Conservation (phyloP, 1,284 basidiomycete species). For the Agaricales sp. region DNA sequence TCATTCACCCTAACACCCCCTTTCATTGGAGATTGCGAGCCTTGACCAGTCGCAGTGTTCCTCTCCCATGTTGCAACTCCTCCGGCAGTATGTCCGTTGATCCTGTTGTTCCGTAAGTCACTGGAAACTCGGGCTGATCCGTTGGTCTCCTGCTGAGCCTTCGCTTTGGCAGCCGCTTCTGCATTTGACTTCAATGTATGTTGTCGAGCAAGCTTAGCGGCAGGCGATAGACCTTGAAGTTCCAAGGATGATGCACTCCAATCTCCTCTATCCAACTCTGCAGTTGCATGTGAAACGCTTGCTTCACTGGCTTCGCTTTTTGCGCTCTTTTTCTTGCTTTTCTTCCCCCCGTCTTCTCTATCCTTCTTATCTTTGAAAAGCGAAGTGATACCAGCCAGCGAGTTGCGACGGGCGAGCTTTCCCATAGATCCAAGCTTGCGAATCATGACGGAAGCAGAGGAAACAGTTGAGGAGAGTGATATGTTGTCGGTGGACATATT, state of each 20-base stretch:
- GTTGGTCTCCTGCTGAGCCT: slow-evolving; percentile 39
- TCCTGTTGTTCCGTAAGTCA: slow-evolving; percentile 17
- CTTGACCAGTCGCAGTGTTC: slow-evolving; percentile 56
- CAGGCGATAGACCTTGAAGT: slow-evolving; percentile 79
- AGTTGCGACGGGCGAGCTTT: slow-evolving; percentile 84
- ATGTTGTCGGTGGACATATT: slow-evolving; percentile 98
- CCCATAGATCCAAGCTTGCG: slow-evolving; percentile 92
- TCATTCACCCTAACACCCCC: slow-evolving; percentile 40
- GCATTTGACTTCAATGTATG: slow-evolving; percentile 82
- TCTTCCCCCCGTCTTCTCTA: slow-evolving; percentile 45
- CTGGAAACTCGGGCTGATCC: slow-evolving; percentile 31
- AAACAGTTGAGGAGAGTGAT: slow-evolving; percentile 93
- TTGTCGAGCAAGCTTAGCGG: slow-evolving; percentile 84
- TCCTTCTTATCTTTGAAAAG: slow-evolving; percentile 84
- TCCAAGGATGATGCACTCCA: slow-evolving; percentile 42
- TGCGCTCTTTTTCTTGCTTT: slow-evolving; percentile 34
- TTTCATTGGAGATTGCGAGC: slow-evolving; percentile 32
- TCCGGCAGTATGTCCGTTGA: slow-evolving; percentile 16
- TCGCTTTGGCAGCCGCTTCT: slow-evolving; percentile 67
- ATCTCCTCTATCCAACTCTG: slow-evolving; percentile 68
- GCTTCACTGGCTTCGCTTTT: slow-evolving; percentile 67
- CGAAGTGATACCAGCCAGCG: slow-evolving; percentile 86
- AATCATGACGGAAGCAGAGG: slow-evolving; percentile 94
- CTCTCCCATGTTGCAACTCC: slow-evolving; percentile 53
- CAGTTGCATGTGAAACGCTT: slow-evolving; percentile 76